Conservation (phyloP, 805 yeast genomes). For the Priceomyces castillae region DNA sequence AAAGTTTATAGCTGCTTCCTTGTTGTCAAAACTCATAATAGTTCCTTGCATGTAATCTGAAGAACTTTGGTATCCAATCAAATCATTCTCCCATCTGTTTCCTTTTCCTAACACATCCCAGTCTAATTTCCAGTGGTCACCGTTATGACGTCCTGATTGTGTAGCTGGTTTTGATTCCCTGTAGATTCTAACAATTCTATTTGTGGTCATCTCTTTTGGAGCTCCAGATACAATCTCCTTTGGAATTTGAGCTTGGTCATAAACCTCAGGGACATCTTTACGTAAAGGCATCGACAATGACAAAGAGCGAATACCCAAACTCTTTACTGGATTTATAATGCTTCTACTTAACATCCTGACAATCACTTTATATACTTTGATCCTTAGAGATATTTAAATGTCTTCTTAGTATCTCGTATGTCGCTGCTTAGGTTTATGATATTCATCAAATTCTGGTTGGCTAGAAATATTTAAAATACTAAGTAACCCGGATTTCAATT, state of each 20-base stretch:
- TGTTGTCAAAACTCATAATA: conserved; percentile 66
- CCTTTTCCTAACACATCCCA: conserved; percentile 79
- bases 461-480: conserved; percentile 9
- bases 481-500: conserved; percentile 22
- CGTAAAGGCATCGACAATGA: conserved; percentile 14
- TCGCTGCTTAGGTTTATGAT: conserved; percentile 1
- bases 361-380: not conserved
- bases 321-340: conserved; percentile 14
- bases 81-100: conserved; percentile 85
- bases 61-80: conserved; percentile 80
- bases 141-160: conserved; percentile 63
- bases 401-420: not conserved
- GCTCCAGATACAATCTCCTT: conserved; percentile 76
- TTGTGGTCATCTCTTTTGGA: conserved; percentile 58
- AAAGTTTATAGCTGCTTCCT: conserved; percentile 74
- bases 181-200: conserved; percentile 72
- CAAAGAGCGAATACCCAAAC: conserved; percentile 22
- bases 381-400: not conserved
- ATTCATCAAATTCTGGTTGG: conserved; percentile 26
- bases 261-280: conserved; percentile 25
- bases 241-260: conserved; percentile 24
- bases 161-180: conserved; percentile 79
- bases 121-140: conserved; percentile 68
- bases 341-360: conserved; percentile 23
- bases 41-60: conserved; percentile 84